Evolutionary conservation across 2,329 filamentous ascomycete species (phyloP).

Genomic region (Fusarium phyllophilum): DNA sequence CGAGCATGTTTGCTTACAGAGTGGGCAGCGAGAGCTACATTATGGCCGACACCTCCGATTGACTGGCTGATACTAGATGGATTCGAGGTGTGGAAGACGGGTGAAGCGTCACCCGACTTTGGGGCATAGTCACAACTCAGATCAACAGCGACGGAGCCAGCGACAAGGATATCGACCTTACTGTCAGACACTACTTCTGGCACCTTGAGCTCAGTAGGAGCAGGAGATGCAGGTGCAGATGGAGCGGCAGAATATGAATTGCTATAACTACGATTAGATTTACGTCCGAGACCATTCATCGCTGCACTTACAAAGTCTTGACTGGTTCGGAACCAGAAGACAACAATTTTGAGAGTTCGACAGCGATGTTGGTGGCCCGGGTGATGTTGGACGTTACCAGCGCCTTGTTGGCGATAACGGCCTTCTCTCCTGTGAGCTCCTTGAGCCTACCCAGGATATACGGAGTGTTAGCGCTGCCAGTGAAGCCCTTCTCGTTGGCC

Average conservation of each 20-base stretch:
- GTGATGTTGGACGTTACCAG: conserved; percentile 65
- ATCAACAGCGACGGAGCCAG: conserved; percentile 90
- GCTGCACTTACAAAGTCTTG: conserved; percentile 52
- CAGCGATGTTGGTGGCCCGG: conserved; percentile 64
- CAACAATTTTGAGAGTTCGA: conserved; percentile 61
- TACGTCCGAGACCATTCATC: conserved; percentile 37
- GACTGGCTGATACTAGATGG: conserved; percentile 82
- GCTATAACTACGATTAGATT: conserved; percentile 52
- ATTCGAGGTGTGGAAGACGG: conserved; percentile 83
- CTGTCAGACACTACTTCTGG: conserved; percentile 20
- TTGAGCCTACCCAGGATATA: conserved; percentile 83
- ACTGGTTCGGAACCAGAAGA: conserved; percentile 44
- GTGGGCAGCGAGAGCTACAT: conserved; percentile 87
- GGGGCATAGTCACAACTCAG: conserved; percentile 79
- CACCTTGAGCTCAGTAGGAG: conserved; percentile 23
- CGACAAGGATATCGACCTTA: conserved; percentile 78
- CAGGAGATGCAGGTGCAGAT: conserved; percentile 19
- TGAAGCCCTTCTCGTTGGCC: conserved; percentile 71
- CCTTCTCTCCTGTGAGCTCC: conserved; percentile 77
- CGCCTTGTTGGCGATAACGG: conserved; percentile 78
- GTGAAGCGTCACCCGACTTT: conserved; percentile 47
- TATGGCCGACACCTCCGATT: conserved; percentile 90
- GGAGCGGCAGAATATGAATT: conserved; percentile 38
- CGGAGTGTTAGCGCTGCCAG: conserved; percentile 83
- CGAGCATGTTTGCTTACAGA: conserved; percentile 67